Evolutionary conservation across 139 green algal genomes (phyloP), one percentile per base, ranked within the genome.

Genomic region (Coelastrella sp.): DNA sequence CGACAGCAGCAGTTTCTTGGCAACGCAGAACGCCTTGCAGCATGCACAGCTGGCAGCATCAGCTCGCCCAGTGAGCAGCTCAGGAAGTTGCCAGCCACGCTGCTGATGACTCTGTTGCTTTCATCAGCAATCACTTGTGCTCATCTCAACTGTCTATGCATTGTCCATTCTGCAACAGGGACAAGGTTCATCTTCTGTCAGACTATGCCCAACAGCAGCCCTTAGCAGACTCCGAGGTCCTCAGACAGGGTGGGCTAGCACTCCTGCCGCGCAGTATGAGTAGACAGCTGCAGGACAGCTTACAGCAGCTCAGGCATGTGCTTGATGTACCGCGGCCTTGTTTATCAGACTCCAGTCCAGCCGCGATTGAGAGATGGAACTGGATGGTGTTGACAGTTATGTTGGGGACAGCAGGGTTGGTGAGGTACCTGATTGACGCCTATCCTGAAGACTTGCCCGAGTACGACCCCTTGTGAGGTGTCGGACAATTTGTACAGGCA

Each of bases 391-490:
- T 73, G 68, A 65, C 47, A 71, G 68, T 80, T 8, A 88, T 88
- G 83, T 61, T 88, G 68, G 68, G 68, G 13, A 47, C 54, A 22
- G 92, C 92, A 7, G 92, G 92, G 2, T 80, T 94, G 56, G 82
- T 89, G 54, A 76, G 89, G 32, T 94, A 92, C 80, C 80, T 94
- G 20, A 87, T 82, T 57, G 89, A 92, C 65, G 80, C 57, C n/a
- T 92, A 90, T 58, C 85, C 92, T 23, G 73, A 76, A 59, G 92
- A 94, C 47, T 64, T 93, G 61, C 91, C 78, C 3, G 64, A 87
- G 56, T 87, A 87, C 11, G 83, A 87, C 11, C 76, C 80, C 10
- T 80, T 91, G 88, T 91, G 22, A 77, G 61, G 32, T 47, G 32
- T 47, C 32, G 32, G 32, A 47, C 32, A 47, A 47, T 47, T 47